phyloP scores from a whole-genome alignment of 2,329 filamentous ascomycete genomes.

The Nothomitra cinnamomea region DNA sequence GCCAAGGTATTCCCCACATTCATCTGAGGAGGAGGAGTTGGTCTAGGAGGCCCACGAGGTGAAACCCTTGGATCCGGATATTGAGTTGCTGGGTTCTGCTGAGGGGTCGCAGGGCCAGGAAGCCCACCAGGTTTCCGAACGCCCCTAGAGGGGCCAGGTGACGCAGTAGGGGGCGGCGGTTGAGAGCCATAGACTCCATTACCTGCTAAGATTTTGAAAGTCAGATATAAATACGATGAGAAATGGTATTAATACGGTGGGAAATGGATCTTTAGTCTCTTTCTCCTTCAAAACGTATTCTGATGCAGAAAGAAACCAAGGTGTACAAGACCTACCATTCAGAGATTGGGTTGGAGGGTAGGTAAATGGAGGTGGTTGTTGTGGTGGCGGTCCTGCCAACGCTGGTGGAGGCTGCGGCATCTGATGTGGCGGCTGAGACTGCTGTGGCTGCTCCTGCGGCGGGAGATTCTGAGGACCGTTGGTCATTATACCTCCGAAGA shows the following conservation, averaged over 20 bases:
- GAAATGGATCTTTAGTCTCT: constrained; percentile 7
- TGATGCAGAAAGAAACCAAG: constrained; percentile 15
- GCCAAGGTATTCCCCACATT: constrained; percentile 50
- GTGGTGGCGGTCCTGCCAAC: constrained; percentile 31
- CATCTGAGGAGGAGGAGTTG: constrained; percentile 46
- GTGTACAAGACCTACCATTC: constrained; percentile 46
- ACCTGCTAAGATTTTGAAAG: constrained; percentile 9
- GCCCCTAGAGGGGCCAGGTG: constrained; percentile 62
- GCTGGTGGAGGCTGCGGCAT: constrained; percentile 64
- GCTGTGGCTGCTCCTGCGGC: constrained; percentile 44
- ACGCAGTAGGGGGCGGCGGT: constrained; percentile 68
- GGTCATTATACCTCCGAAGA: constrained; percentile 93
- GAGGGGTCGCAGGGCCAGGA: constrained; percentile 66
- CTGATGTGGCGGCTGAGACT: constrained; percentile 43
- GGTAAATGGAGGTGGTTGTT: constrained; percentile 36
- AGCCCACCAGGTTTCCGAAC: constrained; percentile 42
- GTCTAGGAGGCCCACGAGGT: constrained; percentile 64
- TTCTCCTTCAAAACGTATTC: constrained; percentile 16
- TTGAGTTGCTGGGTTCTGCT: constrained; percentile 74
- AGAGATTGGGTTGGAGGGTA: constrained; percentile 53
- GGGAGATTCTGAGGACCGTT: constrained; percentile 65
- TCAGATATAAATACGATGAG: constrained; percentile 2
- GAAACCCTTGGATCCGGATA: constrained; percentile 72
- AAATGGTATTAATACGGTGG: constrained; percentile 7
- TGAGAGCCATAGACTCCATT: constrained; percentile 59